These are phyloP conservation scores for Colletotrichum neosansevieriae DNA, from an alignment of 2,329 filamentous ascomycete genomes.

Conservation along the genomic window DNA sequence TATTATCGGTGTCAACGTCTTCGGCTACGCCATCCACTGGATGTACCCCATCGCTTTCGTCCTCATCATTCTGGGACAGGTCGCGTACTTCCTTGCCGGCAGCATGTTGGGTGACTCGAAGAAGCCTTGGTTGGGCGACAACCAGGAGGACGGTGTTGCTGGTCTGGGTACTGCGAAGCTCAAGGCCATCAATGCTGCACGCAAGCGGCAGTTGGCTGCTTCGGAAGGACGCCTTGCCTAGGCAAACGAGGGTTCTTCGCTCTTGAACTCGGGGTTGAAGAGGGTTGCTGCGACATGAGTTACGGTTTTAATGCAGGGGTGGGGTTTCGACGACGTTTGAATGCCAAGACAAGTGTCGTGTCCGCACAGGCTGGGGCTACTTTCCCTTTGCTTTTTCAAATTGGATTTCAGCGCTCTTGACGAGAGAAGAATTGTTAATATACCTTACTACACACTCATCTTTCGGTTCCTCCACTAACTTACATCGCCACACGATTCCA, in stretches of 20 bases:
- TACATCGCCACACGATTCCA: accelerated
- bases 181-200: conserved; percentile 73
- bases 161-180: conserved; percentile 89
- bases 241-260: not conserved
- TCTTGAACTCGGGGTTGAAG: not conserved
- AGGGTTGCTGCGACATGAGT: not conserved
- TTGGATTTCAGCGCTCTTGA: not conserved
- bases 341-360: conserved; percentile 4
- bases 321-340: not conserved
- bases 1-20: conserved; percentile 89
- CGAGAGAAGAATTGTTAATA: conserved; percentile 4
- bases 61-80: conserved; percentile 86
- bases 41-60: conserved; percentile 97
- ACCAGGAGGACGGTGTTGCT: conserved; percentile 84
- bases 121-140: conserved; percentile 94
- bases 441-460: not conserved
- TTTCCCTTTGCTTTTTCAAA: not conserved
- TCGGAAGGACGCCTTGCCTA: conserved; percentile 1
- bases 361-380: not conserved
- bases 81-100: conserved; percentile 89
- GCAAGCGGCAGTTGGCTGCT: conserved; percentile 50
- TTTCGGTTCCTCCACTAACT: not conserved
- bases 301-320: conserved; percentile 20
- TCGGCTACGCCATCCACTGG: conserved; percentile 83
- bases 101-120: conserved; percentile 85